Evolutionary conservation across 2,329 filamentous ascomycete species (phyloP), one percentile per base, ranked within the genome.

Genomic region (Pyrenophora seminiperda): DNA sequence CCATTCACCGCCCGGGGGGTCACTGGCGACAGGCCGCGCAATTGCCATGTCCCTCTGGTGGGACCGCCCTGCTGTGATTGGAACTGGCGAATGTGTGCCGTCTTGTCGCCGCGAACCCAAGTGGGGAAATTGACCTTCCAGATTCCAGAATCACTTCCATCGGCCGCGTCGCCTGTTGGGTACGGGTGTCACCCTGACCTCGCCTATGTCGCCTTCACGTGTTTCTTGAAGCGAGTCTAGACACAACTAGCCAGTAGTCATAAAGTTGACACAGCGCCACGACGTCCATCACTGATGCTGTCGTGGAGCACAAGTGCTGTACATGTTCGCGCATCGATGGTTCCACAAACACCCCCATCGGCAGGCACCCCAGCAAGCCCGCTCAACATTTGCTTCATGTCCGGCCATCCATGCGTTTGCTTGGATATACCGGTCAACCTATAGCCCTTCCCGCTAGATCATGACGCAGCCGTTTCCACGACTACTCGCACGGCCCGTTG

Each of bases 11-110:
- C 20, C 34, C 27, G 38, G 40, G 17, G 47, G 53, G 40, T 40
- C 14, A 14, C 17, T 30, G 24, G 41, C 53, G 39, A 47, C 54
- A 51, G 54, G 58, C 57, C 61, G 58, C 65, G 65, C 64, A 68
- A 69, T 68, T 65, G 53, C 48, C 59, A 68, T 68, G 56, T 56
- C 48, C 65, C 49, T 39, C 37, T 45, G 49, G 59, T 61, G 62
- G 62, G 46, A 53, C 50, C 50, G 39, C 15, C 13, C 33, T 30
- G 17, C 30, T 37, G 50, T 55, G 54, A 58, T 62, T 59, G 59
- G 53, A 49, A 53, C 36, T 41, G 41, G 40, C 32, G 50, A 47
- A 45, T 54, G 56, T 54, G 55, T 51, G 58, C 50, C 56, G 43
- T 61, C 61, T 59, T 52, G 61, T 61, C 59, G 59, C 59, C 59